phyloP scores from a whole-genome alignment of 1,284 basidiomycete genomes.

The Trichosporon faecale region DNA sequence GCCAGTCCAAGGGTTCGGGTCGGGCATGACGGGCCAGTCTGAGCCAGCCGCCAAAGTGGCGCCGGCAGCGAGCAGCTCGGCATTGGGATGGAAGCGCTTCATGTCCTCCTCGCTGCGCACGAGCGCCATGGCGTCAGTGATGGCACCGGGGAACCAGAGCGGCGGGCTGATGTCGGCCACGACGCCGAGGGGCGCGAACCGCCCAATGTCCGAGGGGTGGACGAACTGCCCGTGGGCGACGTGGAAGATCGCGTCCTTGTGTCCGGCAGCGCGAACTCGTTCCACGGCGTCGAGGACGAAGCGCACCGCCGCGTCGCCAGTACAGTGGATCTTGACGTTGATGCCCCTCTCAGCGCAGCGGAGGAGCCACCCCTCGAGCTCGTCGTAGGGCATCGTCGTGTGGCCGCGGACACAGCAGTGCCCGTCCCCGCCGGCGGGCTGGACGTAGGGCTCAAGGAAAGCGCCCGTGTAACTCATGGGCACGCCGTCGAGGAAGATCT shows the following conservation, averaged over 20 bases:
- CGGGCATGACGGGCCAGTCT: constrained; percentile 14
- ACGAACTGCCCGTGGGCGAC: constrained; percentile 15
- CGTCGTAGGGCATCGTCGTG: constrained; percentile 14
- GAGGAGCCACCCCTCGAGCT: constrained; percentile 12
- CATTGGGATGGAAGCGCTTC: constrained; percentile 6
- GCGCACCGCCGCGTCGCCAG: constrained; percentile 11
- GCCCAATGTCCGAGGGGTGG: background rate
- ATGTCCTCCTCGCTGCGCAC: constrained; percentile 4
- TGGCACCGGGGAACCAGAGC: constrained; percentile 10
- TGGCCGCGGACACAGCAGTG: constrained; percentile 7
- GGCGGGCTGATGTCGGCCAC: constrained; percentile 12
- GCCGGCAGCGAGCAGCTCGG: background rate
- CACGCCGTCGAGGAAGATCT: constrained; percentile 17
- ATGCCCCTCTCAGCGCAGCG: constrained; percentile 9
- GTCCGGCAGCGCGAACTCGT: background rate
- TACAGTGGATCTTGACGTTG: constrained; percentile 16
- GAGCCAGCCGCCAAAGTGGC: background rate
- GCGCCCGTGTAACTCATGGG: constrained; percentile 13
- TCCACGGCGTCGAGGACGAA: constrained; percentile 14
- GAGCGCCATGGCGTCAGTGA: constrained; percentile 2
- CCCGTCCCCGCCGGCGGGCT: background rate
- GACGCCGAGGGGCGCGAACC: constrained; percentile 10
- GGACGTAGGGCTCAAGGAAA: constrained; percentile 7
- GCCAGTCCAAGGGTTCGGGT: constrained; percentile 13
- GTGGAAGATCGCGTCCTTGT: constrained; percentile 7